Evolutionary conservation across 2,329 filamentous ascomycete species (phyloP), one percentile per base, ranked within the genome.

Genomic region (Venturia pyrina): DNA sequence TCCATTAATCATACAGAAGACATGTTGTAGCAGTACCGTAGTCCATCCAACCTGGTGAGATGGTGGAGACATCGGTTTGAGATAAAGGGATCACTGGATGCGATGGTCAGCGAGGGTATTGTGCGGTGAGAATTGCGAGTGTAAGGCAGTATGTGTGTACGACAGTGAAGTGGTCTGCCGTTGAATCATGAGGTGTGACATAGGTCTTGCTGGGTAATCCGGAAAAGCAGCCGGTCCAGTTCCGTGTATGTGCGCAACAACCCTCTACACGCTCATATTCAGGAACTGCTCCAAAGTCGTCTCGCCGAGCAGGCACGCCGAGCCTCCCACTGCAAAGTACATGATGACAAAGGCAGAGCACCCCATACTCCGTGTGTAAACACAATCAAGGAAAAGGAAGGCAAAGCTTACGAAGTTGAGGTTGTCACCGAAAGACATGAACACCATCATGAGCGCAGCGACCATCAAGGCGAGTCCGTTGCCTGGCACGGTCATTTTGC

Each of bases 321-420:
- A 19, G 8, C 28, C 53, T 3, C 53, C 53, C 6, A 59, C 15
- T 17, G 32, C 53, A 21, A 59, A 59, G 17, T 59, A 59, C 28
- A 17, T 21, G 53, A 59, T 37, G 32, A 19, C n/a, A 19, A 59
- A 59, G 53, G 53, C 53, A 11, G 53, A 19, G 37, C 53, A 59
- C 10, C 53, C 53, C 53, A 59, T 37, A 8, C 53, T 37, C 6
- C 17, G 53, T 7, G 53, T 21, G 28, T 19, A 59, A 3, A 59
- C 6, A 19, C 53, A 59, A 37, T 59, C 53, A 19, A 59, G 32
- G 15, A 59, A 37, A 21, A 37, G 28, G 53, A 37, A 37, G 53
- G 53, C 32, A 24, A 59, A 59, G 53, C 53, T 59, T 59, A 59
- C 53, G 53, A 59, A 15, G 15, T 6, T 59, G 53, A 59, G 53